Conservation (phyloP, 768 basidiomycete genomes). For the Cystobasidium onofrii region DNA sequence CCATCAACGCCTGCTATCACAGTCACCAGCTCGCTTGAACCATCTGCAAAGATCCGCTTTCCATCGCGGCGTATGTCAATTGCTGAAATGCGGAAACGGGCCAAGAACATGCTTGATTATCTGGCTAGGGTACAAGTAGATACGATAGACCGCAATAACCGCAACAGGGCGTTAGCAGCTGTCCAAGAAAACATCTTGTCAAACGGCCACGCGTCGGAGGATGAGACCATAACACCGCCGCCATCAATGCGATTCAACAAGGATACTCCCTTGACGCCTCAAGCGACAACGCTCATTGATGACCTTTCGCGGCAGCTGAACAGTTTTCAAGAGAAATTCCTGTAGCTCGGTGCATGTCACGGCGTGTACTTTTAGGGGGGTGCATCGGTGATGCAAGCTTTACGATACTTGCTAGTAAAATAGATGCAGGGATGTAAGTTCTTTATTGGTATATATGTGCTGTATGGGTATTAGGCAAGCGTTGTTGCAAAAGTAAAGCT, state of each 20-base stretch:
- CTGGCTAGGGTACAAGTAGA: constrained; percentile 60
- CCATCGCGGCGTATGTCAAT: constrained; percentile 89
- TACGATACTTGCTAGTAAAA: too few relatives aligned
- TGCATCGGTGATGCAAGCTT: too few relatives aligned
- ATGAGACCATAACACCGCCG: not conserved
- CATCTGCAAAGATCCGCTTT: constrained; percentile 68
- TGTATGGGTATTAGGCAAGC: not conserved
- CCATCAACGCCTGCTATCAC: not conserved
- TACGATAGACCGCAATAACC: constrained; percentile 18
- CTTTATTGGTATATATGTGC: not conserved
- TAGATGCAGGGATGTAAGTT: too few relatives aligned
- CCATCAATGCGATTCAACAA: constrained; percentile 30
- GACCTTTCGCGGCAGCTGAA: constrained; percentile 84
- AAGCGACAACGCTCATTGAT: constrained; percentile 77
- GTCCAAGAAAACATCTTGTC: not conserved
- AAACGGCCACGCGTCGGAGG: not conserved
- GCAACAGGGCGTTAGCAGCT: not conserved
- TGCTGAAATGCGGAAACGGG: constrained; percentile 95
- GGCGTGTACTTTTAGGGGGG: too few relatives aligned
- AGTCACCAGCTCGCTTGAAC: constrained; percentile 46
- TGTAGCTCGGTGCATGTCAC: not conserved
- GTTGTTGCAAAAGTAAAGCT: too few relatives aligned
- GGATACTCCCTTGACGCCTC: constrained; percentile 25
- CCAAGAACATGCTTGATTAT: constrained; percentile 81
- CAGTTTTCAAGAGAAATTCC: constrained; percentile 72